Evolutionary conservation across 2,329 filamentous ascomycete species (phyloP).

Genomic region (Alternaria postmessia): DNA sequence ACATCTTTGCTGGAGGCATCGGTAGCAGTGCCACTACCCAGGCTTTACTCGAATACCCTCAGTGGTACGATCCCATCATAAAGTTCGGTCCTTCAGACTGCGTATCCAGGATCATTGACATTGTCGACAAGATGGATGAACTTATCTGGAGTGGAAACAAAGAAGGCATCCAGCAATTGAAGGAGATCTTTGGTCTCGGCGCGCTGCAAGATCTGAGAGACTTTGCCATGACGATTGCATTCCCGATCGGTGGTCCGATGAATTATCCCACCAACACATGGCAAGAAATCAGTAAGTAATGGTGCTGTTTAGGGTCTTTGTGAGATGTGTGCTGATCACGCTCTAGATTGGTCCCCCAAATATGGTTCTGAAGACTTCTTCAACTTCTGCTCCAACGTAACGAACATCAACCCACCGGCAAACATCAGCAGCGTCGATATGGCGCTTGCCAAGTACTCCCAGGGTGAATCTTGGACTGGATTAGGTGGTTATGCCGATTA

Average conservation of each 20-base stretch:
- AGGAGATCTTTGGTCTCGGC: slow-evolving; percentile 59
- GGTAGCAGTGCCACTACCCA: slow-evolving; percentile 57
- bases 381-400: slow-evolving; percentile 62
- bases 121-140: slow-evolving; percentile 60
- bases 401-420: slow-evolving; percentile 55
- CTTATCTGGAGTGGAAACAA: slow-evolving; percentile 56
- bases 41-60: slow-evolving; percentile 55
- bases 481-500: slow-evolving; percentile 63
- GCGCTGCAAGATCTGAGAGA: slow-evolving; percentile 56
- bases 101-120: slow-evolving; percentile 58
- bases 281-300: slow-evolving; percentile 57
- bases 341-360: slow-evolving; percentile 52
- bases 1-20: slow-evolving; percentile 60
- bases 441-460: slow-evolving; percentile 58
- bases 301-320: accelerated
- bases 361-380: slow-evolving; percentile 60
- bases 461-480: slow-evolving; percentile 60
- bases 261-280: slow-evolving; percentile 61
- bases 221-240: slow-evolving; percentile 60
- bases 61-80: slow-evolving; percentile 62
- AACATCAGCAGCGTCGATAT: slow-evolving; percentile 57
- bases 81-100: slow-evolving; percentile 61
- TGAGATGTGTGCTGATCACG: background rate
- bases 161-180: slow-evolving; percentile 55
- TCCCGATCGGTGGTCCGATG: slow-evolving; percentile 58